Percentiles rank a stretch among this genome's conserved stretches.
These are phyloP conservation scores for Bipolaris zeicola DNA, from an alignment of 2,329 filamentous ascomycete genomes.

Conservation along the genomic window DNA sequence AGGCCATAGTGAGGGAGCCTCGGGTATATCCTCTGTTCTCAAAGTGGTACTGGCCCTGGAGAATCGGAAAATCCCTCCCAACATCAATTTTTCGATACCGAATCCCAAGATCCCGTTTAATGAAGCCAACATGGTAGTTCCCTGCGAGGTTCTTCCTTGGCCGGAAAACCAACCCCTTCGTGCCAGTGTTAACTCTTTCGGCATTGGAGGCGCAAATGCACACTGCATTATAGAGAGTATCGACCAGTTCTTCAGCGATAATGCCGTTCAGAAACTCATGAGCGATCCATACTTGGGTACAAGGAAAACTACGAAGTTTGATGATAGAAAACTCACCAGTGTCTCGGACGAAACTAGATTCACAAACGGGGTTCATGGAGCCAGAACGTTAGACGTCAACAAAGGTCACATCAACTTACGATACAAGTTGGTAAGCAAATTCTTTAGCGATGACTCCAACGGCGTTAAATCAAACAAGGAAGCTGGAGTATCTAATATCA, in stretches of 20 bases:
- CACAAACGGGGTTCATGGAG: no score
- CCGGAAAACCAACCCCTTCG: constrained; percentile 5
- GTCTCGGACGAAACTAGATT: background rate
- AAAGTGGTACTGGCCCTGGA: constrained; percentile 36
- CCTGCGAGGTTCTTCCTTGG: constrained; percentile 10
- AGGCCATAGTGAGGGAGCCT: constrained; percentile 38
- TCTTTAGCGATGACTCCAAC: background rate
- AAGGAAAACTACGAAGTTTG: background rate
- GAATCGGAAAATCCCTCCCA: constrained; percentile 32
- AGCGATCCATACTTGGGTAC: background rate
- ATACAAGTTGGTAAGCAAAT: background rate
- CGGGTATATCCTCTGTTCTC: constrained; percentile 34
- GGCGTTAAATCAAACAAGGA: background rate
- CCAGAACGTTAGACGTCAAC: background rate
- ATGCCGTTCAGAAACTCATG: background rate
- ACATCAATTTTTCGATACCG: constrained; percentile 17
- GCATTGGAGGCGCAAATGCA: constrained; percentile 20
- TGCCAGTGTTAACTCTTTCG: constrained; percentile 16
- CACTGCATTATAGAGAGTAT: constrained; percentile 17
- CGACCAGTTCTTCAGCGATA: background rate
- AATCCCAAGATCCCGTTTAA: constrained; percentile 20
- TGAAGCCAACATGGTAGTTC: constrained; percentile 5
- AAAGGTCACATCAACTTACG: background rate
- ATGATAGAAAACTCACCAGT: background rate
- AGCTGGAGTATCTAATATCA: background rate